phyloP scores from a whole-genome alignment of 345 rosid genomes.

The Populus nigra region DNA sequence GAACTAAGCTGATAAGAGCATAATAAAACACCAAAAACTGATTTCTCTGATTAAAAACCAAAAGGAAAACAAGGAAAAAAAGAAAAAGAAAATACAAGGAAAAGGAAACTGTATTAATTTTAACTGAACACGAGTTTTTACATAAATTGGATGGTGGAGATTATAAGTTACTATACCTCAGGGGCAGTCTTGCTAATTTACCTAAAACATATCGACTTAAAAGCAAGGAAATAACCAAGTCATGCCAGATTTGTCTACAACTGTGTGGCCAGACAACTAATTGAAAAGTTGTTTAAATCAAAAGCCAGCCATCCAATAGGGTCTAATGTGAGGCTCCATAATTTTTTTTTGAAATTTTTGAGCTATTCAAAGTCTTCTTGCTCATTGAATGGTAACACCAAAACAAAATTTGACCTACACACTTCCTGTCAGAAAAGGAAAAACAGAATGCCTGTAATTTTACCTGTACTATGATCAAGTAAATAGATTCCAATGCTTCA shows the following conservation, averaged over 20 bases:
- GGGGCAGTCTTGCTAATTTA: neutral
- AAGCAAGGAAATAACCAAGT: neutral
- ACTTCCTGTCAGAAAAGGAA: neutral
- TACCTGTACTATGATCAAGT: constrained; percentile 78
- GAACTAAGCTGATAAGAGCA: neutral
- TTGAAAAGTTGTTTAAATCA: neutral
- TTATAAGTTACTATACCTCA: neutral
- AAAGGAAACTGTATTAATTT: no score
- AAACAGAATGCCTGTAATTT: constrained; percentile 2
- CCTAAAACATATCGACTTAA: neutral
- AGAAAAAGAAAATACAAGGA: neutral
- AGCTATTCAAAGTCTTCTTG: neutral
- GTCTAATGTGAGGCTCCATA: neutral
- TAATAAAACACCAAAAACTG: neutral
- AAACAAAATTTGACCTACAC: neutral
- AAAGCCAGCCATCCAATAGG: neutral
- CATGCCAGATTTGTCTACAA: neutral
- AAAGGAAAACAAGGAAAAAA: neutral
- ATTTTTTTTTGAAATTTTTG: neutral
- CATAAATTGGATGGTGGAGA: neutral
- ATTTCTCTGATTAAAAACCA: neutral
- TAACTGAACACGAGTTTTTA: neutral
- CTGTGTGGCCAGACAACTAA: neutral
- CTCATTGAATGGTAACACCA: neutral
- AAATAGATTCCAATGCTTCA: constrained; percentile 79